Base-by-base conservation (phyloP, 805 yeast species). In the Kodamaea fukazawae region DNA sequence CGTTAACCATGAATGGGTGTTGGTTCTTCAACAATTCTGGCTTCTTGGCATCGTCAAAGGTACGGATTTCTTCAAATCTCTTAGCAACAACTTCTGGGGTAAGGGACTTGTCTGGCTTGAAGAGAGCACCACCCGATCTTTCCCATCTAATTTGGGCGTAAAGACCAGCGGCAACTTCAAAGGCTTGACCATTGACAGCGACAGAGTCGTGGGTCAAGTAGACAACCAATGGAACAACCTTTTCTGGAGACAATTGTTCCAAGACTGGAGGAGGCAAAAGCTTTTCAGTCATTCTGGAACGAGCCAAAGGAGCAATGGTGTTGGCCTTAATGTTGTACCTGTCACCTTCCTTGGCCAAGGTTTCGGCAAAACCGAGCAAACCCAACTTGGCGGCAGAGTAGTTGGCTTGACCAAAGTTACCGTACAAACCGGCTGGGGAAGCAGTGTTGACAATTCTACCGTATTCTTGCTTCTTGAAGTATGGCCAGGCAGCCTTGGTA, bases 371-470 rank as follows among this genome's bases (percentile, higher is more conserved):
- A 8, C 97, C 98, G 41, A 91, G 86, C 38, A 89, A 70, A 12
- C 86, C 98, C 46, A 86, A 70, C 64, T 91, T 91, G 15, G 96
- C 97, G 20, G 96, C 90, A 1, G 96, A 81, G 67, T 91, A 91
- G 68, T 91, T 91, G 29, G 96, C 79, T 68, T 91, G 99, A 36
- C 99, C 99, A 66, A 90, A 91, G 67, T 89, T 89, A 46, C 99
- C 99, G 61, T 84, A 91, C 49, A 91, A 73, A 15, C 99, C 99
- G 26, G 98, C 98, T 3, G 98, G 96, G 3, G 96, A 89, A 18
- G 96, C 81, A n/a, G 97, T 90, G 75, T 88, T 90, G 54, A 91
- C 66, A 52, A 91, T 76, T 53, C 98, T 76, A 48, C 99, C 99
- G 57, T 73, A 91, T 45, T 79, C 78, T 64, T 93, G 97, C 48